Base-by-base conservation (phyloP, 495 filamentous ascomycete species). In the Xylaria telfairii region DNA sequence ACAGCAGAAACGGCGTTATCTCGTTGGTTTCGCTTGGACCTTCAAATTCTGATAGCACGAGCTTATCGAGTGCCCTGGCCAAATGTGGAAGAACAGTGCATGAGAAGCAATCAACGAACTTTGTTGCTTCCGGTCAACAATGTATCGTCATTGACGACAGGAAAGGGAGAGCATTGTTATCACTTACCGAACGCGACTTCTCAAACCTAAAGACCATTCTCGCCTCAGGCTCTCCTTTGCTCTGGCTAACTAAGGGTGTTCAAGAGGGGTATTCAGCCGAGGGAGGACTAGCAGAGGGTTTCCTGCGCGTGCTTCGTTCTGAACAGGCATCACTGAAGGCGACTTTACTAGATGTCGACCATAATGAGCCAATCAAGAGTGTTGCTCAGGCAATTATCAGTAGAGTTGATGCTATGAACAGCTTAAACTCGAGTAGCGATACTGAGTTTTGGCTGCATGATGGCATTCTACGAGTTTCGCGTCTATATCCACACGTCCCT, bases 361-460 rank as follows among this genome's bases (percentile, higher is more conserved):
- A 67, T 21, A 44, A 59, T 30, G 69, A 74, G 24, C 47, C 53
- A 37, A 24, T 67, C 5, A 32, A 65, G 6, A 62, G 53, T 17
- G 47, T 72, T 1, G 41, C 49, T 37, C 47, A 59, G 1, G 60
- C 65, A 24, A 61, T 74, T n/a, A 60, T 70, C 19, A 37, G 34
- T 47, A 68, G 15, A n/a, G 44, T 74, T 19, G 42, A 67, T 60
- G 30, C 49, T 19, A 63, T 63, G 15, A 30, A 46, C 30, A 74
- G 54, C 37, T 67, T 70, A 51, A 73, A 66, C 59, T 68, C 65
- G 9, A 64, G 69, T n/a, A 41, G 13, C 2, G 74, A 74, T 64
- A 74, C 71, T 7, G 75, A 77, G 47, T 76, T 71, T 42, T 77
- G 75, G 72, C 64, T 75, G 34, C 75, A 77, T 53, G 28, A 73